Evolutionary conservation across 768 basidiomycete genomes (phyloP), one percentile per base, ranked within the genome.

Genomic region (Termitomyces sp.): DNA sequence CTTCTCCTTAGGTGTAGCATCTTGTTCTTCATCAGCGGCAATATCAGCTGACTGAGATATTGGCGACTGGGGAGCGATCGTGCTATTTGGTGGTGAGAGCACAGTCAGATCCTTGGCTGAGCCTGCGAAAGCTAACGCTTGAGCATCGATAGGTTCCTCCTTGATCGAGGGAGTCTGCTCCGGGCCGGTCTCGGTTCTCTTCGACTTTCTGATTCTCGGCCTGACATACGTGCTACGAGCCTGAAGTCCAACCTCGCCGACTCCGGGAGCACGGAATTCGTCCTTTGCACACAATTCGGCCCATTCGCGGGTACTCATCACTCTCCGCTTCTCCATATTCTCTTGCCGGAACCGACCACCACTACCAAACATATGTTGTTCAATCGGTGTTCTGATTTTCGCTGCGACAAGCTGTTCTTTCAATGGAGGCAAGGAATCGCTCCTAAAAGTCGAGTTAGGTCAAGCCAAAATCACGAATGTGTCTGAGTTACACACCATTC

Each of bases 271-370:
- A 33, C 86, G 81, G 58, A 83, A 85, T 16, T 91, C 89, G 13
- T 88, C 86, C 61, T 83, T 86, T 30, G 70, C 71, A 63, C 89
- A 90, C 5, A 92, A 72, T 67, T 94, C 92, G 0, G 81, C 82
- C 93, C 93, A 95, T 71, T 95, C 93, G 55, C 90, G 86, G 22
- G 92, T 85, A 67, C 89, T 93, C 85, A 91, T 87, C 54, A 83
- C 70, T 63, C 85, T 85, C 61, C 91, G 82, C 72, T 92, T 94
- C 75, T 93, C 93, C 67, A 97, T 81, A 68, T 97, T 98, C 73
- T 93, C 85, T 65, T 93, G 88, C 22, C 92, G 85, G 70, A 93
- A 98, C 6, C 95, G 79, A 2, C 96, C 96, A 6, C 84, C 85
- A 56, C 83, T 81, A 9, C 96, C 96, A 42, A 87, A 75, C 87